phyloP scores from a whole-genome alignment of 306 rosid genomes.

The Lathyrus oleraceus region DNA sequence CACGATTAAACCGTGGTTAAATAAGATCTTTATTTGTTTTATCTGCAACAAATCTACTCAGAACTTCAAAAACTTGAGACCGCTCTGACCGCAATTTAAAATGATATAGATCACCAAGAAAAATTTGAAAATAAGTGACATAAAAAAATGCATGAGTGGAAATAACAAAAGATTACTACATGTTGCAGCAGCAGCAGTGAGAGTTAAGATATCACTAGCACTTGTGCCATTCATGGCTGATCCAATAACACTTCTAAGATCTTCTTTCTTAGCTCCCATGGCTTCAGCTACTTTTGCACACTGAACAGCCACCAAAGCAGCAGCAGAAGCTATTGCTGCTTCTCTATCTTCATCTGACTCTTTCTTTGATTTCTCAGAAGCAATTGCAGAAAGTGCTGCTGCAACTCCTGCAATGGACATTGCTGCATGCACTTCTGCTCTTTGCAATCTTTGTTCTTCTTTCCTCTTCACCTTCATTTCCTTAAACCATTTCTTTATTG shows the following conservation, averaged over 20 bases:
- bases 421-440: constrained; percentile 94
- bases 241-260: constrained; percentile 55
- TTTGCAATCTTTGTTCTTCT: constrained; percentile 76
- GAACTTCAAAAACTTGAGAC: too few species aligned
- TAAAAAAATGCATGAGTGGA: not conserved
- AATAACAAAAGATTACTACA: constrained; percentile 46
- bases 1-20: too few species aligned
- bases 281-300: constrained; percentile 94
- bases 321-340: constrained; percentile 83
- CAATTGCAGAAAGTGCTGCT: constrained; percentile 87
- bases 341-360: constrained; percentile 56
- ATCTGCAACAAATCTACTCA: too few species aligned
- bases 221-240: constrained; percentile 72
- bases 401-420: constrained; percentile 90
- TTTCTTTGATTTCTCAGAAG: constrained; percentile 59
- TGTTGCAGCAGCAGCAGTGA: constrained; percentile 89
- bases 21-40: too few species aligned
- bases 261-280: constrained; percentile 84
- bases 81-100: too few species aligned
- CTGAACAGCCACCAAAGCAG: constrained; percentile 85
- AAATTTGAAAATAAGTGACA: not conserved
- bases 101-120: not conserved
- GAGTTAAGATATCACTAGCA: constrained; percentile 77
- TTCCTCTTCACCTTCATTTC: constrained; percentile 70
- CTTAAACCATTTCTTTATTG: constrained; percentile 86